A percentile compares a stretch with the other conserved stretches of the same genome.
phyloP scores from a whole-genome alignment of 2,329 filamentous ascomycete species.

The Chaetomium globosum region DNA sequence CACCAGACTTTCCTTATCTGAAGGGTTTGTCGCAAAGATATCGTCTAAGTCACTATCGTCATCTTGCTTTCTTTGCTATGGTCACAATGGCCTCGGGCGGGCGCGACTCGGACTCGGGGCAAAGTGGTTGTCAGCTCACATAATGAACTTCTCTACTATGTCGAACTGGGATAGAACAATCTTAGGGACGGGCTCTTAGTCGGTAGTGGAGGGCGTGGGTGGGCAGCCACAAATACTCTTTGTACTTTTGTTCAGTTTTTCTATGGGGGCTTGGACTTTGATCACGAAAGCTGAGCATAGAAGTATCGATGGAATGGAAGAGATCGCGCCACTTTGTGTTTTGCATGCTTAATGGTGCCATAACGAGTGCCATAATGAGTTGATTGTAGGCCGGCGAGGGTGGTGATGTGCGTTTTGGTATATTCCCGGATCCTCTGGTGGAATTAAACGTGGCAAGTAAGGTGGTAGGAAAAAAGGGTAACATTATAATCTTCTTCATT shows the following conservation, averaged over 20 bases:
- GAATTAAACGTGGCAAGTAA: background rate
- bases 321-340: constrained; percentile 19
- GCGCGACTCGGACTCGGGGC: constrained; percentile 25
- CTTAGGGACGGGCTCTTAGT: constrained; percentile 33
- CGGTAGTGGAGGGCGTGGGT: constrained; percentile 30
- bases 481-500: constrained; percentile 15
- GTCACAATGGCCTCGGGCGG: constrained; percentile 25
- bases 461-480: background rate
- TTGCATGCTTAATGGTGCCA: background rate
- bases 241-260: constrained; percentile 38
- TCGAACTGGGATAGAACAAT: constrained; percentile 29
- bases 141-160: constrained; percentile 35
- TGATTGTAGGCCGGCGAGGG: background rate
- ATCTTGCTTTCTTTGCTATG: constrained; percentile 32
- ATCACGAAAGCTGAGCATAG: constrained; percentile 24
- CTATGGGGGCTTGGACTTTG: constrained; percentile 27
- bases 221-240: constrained; percentile 33
- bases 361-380: too few relatives aligned
- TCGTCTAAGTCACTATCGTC: constrained; percentile 35
- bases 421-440: background rate
- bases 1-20: constrained; percentile 31
- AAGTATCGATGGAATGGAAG: constrained; percentile 31
- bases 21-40: constrained; percentile 30
- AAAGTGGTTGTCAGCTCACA: constrained; percentile 35
- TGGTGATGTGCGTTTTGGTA: background rate